These are phyloP conservation scores for Didymellaceae sp. DNA, from an alignment of 2,329 filamentous ascomycete genomes.

Conservation along the genomic window DNA sequence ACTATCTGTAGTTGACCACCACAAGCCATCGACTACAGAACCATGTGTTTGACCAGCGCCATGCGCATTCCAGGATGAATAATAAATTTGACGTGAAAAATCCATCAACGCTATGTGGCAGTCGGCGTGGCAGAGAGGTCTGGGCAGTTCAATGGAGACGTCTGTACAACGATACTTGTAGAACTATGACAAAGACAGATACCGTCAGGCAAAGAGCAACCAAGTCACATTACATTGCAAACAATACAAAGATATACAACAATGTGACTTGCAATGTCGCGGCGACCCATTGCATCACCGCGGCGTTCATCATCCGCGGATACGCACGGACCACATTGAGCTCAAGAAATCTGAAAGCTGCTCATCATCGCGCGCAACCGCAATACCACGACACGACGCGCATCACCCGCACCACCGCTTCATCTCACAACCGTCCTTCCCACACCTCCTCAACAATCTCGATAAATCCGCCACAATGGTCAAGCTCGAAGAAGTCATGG, in stretches of 20 bases:
- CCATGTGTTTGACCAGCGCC: too few relatives aligned
- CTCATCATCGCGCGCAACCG: constrained; percentile 12
- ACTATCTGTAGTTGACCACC: too few relatives aligned
- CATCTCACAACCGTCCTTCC: neutral
- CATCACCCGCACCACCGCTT: constrained; percentile 4
- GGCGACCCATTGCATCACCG: neutral
- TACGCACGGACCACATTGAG: neutral
- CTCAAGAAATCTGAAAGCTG: constrained; percentile 20
- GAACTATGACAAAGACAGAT: too few relatives aligned
- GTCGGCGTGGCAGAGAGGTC: too few relatives aligned
- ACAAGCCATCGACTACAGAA: too few relatives aligned
- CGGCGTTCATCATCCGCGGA: neutral
- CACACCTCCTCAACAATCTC: neutral
- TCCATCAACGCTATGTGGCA: too few relatives aligned
- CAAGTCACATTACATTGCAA: too few relatives aligned
- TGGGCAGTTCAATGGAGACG: too few relatives aligned
- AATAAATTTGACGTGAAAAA: too few relatives aligned
- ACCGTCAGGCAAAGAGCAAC: too few relatives aligned
- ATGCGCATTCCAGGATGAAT: too few relatives aligned
- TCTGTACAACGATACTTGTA: too few relatives aligned
- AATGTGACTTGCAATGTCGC: neutral
- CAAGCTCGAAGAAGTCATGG: constrained; percentile 94
- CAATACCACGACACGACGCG: constrained; percentile 1
- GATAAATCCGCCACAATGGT: constrained; percentile 71
- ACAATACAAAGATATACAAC: neutral